These are phyloP conservation scores for Allantophomopsis cytisporea DNA, from an alignment of 2,329 filamentous ascomycete species.

Conservation along the genomic window DNA sequence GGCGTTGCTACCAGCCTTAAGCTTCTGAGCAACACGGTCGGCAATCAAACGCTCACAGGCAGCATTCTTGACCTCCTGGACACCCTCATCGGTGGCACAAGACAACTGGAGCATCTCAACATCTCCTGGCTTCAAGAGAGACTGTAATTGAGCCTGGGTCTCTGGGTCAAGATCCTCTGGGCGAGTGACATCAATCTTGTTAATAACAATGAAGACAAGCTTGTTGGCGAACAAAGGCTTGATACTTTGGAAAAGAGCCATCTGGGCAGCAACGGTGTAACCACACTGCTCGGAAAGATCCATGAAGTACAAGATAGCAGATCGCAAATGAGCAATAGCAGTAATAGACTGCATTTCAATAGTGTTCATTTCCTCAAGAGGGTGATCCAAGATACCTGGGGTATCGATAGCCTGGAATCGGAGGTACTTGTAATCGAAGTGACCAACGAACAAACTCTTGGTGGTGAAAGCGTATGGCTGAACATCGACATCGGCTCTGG, in stretches of 20 bases:
- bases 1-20: conserved; percentile 76
- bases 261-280: conserved; percentile 85
- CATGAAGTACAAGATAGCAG: conserved; percentile 96
- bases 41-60: conserved; percentile 89
- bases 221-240: conserved; percentile 97
- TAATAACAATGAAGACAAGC: conserved; percentile 89
- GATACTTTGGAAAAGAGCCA: conserved; percentile 90
- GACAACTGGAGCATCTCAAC: conserved; percentile 89
- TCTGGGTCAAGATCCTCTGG: conserved; percentile 78
- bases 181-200: conserved; percentile 90
- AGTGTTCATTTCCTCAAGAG: conserved; percentile 98
- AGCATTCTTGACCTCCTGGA: conserved; percentile 89
- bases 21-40: conserved; percentile 86
- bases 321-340: conserved; percentile 90
- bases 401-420: conserved; percentile 92
- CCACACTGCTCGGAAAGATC: conserved; percentile 94
- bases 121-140: conserved; percentile 72
- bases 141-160: conserved; percentile 63
- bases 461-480: conserved; percentile 98
- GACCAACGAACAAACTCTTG: conserved; percentile 91
- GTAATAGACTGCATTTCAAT: conserved; percentile 99
- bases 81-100: conserved; percentile 87
- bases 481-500: conserved; percentile 88
- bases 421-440: conserved; percentile 94
- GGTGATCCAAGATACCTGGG: conserved; percentile 94